phyloP scores from a whole-genome alignment of 352 stramenopile genomes.

The Globisporangium irregulare region DNA sequence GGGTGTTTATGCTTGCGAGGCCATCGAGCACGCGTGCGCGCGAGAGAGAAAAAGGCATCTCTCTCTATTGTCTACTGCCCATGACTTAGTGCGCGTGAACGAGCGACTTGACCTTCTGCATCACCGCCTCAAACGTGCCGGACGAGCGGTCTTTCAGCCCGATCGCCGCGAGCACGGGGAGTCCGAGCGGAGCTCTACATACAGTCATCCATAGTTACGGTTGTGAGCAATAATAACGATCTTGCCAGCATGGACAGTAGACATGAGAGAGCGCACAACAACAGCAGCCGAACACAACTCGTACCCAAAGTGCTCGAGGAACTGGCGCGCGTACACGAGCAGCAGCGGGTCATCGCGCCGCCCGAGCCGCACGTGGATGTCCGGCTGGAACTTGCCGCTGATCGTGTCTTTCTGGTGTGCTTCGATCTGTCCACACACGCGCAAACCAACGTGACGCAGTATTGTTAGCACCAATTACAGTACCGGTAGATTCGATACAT shows the following conservation, averaged over 20 bases:
- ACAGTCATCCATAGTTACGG: too few relatives aligned
- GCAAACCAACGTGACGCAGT: background rate
- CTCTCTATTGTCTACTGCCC: background rate
- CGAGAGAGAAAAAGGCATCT: too few relatives aligned
- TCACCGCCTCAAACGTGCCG: slow-evolving; percentile 66
- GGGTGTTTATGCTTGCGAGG: too few relatives aligned
- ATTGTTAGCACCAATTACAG: background rate
- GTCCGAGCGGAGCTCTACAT: slow-evolving; percentile 50
- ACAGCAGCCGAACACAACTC: background rate
- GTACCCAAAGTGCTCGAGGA: slow-evolving; percentile 85
- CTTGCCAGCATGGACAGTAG: background rate
- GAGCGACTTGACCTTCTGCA: slow-evolving; percentile 58
- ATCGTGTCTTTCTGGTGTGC: slow-evolving; percentile 73
- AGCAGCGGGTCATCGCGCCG: slow-evolving; percentile 78
- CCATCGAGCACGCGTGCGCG: too few relatives aligned
- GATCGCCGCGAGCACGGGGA: slow-evolving; percentile 69
- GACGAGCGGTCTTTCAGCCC: slow-evolving; percentile 79
- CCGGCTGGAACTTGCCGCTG: slow-evolving; percentile 70
- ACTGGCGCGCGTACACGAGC: slow-evolving; percentile 79
- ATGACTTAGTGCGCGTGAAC: slow-evolving; percentile 8
- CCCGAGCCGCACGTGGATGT: slow-evolving; percentile 75
- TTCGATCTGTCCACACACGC: slow-evolving; percentile 41
- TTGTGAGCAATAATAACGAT: too few relatives aligned
- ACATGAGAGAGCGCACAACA: background rate
- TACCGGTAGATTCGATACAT: background rate